These are phyloP conservation scores for Ophiostoma pallidulum DNA, from an alignment of 2,329 filamentous ascomycete genomes.

Conservation along the genomic window DNA sequence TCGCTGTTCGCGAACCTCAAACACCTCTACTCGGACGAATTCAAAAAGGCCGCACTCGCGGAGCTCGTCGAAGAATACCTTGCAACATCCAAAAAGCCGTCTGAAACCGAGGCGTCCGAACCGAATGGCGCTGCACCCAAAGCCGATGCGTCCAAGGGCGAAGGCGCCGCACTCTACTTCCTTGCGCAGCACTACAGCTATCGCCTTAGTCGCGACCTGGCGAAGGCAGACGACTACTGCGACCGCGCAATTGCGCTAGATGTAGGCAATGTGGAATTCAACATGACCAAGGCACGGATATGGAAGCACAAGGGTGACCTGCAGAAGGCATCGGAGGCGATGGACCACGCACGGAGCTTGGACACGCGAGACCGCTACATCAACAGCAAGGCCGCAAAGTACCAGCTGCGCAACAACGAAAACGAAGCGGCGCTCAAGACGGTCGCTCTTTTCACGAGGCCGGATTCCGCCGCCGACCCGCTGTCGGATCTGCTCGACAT, in stretches of 20 bases:
- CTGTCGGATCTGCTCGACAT: constrained; percentile 90
- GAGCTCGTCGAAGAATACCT: constrained; percentile 72
- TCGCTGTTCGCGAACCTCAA: constrained; percentile 97
- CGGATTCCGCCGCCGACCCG: constrained; percentile 79
- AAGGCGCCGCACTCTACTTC: constrained; percentile 79
- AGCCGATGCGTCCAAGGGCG: constrained; percentile 48
- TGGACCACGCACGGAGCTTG: constrained; percentile 77
- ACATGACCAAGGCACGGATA: constrained; percentile 93
- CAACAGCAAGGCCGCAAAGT: constrained; percentile 97
- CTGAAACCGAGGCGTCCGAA: constrained; percentile 21
- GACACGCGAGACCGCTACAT: constrained; percentile 93
- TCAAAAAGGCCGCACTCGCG: constrained; percentile 69
- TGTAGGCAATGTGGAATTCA: constrained; percentile 76
- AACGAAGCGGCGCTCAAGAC: constrained; percentile 78
- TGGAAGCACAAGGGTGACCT: constrained; percentile 81
- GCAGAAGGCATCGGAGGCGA: constrained; percentile 69
- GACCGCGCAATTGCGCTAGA: constrained; percentile 74
- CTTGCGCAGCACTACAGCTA: constrained; percentile 97
- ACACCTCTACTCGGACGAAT: constrained; percentile 69
- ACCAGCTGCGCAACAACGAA: constrained; percentile 86
- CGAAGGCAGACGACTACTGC: constrained; percentile 72
- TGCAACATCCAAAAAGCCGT: constrained; percentile 24
- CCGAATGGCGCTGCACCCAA: constrained; percentile 34
- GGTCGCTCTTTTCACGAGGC: constrained; percentile 88
- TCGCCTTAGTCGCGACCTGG: constrained; percentile 70